Percentiles rank a stretch among this genome's conserved stretches.
Evolutionary conservation across 1,284 basidiomycete species (phyloP).

Genomic region (Fomitopsis schrenkii): DNA sequence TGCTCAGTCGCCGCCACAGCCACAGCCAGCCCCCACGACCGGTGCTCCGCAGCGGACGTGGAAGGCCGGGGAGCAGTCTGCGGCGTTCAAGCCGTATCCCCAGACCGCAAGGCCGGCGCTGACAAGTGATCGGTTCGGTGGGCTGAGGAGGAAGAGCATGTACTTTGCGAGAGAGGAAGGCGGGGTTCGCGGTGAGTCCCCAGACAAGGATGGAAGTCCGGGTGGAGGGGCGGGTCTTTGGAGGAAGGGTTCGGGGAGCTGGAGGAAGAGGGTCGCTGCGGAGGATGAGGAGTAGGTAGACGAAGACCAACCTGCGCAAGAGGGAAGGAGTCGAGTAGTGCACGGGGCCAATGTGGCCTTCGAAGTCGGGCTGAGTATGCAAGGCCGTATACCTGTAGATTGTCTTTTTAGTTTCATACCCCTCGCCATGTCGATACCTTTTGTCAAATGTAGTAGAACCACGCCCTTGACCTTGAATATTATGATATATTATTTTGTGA

Average conservation of each 20-base stretch:
- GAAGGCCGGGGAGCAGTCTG: not conserved
- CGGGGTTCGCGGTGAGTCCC: not conserved
- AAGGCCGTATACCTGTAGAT: not conserved
- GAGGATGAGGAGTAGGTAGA: not conserved
- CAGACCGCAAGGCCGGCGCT: not conserved
- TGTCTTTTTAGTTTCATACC: too few relatives aligned
- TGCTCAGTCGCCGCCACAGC: not conserved
- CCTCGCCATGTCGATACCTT: too few relatives aligned
- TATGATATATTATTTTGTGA: too few relatives aligned
- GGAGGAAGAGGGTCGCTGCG: not conserved
- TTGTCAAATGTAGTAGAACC: too few relatives aligned
- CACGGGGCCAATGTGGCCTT: not conserved
- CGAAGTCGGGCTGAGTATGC: not conserved
- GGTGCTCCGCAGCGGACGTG: not conserved
- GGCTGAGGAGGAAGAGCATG: not conserved
- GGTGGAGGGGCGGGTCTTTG: not conserved
- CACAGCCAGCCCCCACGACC: not conserved
- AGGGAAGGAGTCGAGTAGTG: not conserved
- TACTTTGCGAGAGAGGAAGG: not conserved
- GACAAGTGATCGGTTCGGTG: not conserved
- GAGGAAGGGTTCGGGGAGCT: not conserved
- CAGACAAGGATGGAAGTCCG: not conserved
- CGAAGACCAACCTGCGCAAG: not conserved
- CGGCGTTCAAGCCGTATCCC: not conserved
- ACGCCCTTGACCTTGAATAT: too few relatives aligned